phyloP scores from a whole-genome alignment of 2,329 filamentous ascomycete species.

The Colletotrichum sp. region DNA sequence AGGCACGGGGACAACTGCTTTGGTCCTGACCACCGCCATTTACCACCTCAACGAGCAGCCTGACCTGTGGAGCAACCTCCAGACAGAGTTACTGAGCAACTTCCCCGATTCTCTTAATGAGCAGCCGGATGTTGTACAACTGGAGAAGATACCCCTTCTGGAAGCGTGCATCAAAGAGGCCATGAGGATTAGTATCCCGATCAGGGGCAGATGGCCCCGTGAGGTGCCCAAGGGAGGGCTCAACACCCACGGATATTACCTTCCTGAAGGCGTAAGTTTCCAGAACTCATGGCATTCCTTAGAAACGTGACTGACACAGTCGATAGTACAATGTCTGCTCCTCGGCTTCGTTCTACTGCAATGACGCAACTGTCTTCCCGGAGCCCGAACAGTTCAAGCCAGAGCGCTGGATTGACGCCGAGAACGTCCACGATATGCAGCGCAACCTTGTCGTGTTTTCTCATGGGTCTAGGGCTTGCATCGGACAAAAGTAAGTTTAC shows the following conservation, averaged over 20 bases:
- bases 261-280: not conserved
- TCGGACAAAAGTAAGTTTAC: not conserved
- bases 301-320: not conserved
- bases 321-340: not conserved
- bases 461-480: not conserved
- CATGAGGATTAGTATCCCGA: not conserved
- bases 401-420: not conserved
- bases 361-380: not conserved
- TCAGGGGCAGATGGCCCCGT: not conserved
- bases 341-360: not conserved
- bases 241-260: not conserved
- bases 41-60: not conserved
- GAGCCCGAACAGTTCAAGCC: not conserved
- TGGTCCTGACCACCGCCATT: not conserved
- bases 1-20: not conserved
- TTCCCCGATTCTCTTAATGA: not conserved
- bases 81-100: not conserved
- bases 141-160: not conserved
- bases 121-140: not conserved
- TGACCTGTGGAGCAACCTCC: not conserved
- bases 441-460: not conserved
- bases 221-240: not conserved
- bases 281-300: accelerated
- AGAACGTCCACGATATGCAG: not conserved
- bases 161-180: not conserved